Base-by-base conservation (phyloP, 768 basidiomycete species). In the Lentinula edodes region DNA sequence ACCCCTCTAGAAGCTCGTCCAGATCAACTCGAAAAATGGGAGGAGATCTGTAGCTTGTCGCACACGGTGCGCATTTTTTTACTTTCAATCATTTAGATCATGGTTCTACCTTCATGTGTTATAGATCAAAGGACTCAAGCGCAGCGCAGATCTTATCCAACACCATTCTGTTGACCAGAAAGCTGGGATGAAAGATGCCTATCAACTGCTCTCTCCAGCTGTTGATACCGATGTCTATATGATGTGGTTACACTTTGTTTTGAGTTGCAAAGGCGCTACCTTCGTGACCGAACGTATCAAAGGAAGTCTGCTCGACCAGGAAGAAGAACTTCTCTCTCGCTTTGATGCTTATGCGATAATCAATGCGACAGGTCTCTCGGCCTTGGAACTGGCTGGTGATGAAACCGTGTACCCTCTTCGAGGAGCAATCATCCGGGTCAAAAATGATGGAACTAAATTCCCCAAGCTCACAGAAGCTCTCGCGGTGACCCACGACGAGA, bases 191-290 rank as follows among this genome's bases (percentile, higher is more conserved):
- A 69, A 73, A n/a, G 74, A 76, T 51, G 71, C 74, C 9, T 76
- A 76, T 63, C 67, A 73, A 62, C 68, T 71, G 46, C 63, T 71
- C 20, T 68, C 73, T 6, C 75, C 74, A 18, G 68, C 74, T 59
- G 70, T 76, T 60, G 75, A 76, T 63, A 75, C 75, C 35, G 75
- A 76, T 66, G 64, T 61, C 34, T 71, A 70, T 62, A 75, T 75
- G 73, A 61, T 63, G 52, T 75, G 74, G 72, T 63, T 75, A 34
- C 69, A 66, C 16, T 48, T 60, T 39, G 61, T 72, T 8, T 62
- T 71, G 13, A 58, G 60, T 28, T 62, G 65, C 48, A 75, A 75
- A 62, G 73, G 72, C 35, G 72, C 66, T 1, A 65, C 64, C 38
- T 63, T 72, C 28, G 63, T 71, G 38, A 75, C 74, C 1, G 64